Percentiles rank a stretch among this genome's conserved stretches.
Evolutionary conservation across 2,329 filamentous ascomycete species (phyloP).

Genomic region (Cadophora malorum): DNA sequence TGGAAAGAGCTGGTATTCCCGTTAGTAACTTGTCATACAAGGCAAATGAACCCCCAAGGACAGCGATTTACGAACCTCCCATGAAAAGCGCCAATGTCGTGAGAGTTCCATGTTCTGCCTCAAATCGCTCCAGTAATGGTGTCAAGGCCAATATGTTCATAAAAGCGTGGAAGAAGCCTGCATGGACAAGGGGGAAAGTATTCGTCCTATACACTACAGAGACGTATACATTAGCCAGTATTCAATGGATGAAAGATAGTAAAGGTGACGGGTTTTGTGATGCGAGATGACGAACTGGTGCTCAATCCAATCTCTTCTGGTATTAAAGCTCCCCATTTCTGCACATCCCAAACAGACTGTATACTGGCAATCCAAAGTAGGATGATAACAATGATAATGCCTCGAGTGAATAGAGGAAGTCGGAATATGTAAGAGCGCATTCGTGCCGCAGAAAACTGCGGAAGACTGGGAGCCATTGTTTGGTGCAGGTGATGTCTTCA

Average conservation of each 20-base stretch:
- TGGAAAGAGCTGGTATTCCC: slow-evolving; percentile 67
- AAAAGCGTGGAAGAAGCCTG: slow-evolving; percentile 78
- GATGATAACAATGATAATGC: slow-evolving; percentile 70
- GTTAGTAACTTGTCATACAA: slow-evolving; percentile 20
- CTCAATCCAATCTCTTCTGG: slow-evolving; percentile 76
- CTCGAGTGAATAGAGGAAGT: slow-evolving; percentile 86
- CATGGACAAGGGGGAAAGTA: slow-evolving; percentile 88
- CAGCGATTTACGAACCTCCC: slow-evolving; percentile 71
- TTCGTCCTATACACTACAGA: slow-evolving; percentile 85
- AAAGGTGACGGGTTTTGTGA: background rate
- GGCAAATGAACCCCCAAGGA: background rate
- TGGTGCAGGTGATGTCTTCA: background rate
- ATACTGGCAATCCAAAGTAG: slow-evolving; percentile 73
- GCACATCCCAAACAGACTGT: slow-evolving; percentile 73
- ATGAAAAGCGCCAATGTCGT: slow-evolving; percentile 87
- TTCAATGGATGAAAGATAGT: background rate
- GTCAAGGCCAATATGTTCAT: slow-evolving; percentile 81
- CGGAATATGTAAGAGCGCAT: slow-evolving; percentile 82
- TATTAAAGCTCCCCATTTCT: slow-evolving; percentile 79
- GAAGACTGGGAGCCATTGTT: slow-evolving; percentile 43
- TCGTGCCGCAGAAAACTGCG: slow-evolving; percentile 71
- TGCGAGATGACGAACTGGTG: slow-evolving; percentile 63
- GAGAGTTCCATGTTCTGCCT: slow-evolving; percentile 89
- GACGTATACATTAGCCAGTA: slow-evolving; percentile 19
- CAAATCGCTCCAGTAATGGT: slow-evolving; percentile 92